These are phyloP conservation scores for apple (Malus domestica) DNA, from an alignment of 306 rosid genomes.

Conservation along the genomic window DNA sequence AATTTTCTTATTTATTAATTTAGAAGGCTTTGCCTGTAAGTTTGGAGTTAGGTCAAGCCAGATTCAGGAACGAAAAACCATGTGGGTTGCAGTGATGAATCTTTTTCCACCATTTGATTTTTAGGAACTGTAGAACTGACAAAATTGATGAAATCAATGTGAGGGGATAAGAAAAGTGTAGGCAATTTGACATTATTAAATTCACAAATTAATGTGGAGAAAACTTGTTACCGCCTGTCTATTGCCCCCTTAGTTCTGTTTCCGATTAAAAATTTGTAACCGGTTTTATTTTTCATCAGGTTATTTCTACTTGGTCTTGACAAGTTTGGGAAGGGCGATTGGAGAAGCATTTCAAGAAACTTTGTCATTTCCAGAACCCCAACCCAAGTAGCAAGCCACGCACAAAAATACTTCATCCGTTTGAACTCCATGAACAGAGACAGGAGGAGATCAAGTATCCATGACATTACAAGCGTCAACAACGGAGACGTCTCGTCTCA, in stretches of 20 bases:
- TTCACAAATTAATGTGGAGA: neutral
- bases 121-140: neutral
- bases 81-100: neutral
- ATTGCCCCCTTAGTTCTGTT: neutral
- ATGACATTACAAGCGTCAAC: conserved; percentile 86
- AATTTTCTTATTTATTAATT: neutral
- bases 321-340: conserved; percentile 97
- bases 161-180: neutral
- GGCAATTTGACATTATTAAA: neutral
- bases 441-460: conserved; percentile 93
- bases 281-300: conserved; percentile 33
- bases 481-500: conserved; percentile 55
- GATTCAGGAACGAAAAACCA: neutral
- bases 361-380: conserved; percentile 94
- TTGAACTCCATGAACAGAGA: conserved; percentile 93
- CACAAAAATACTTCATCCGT: conserved; percentile 91
- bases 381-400: conserved; percentile 97
- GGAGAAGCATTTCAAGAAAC: conserved; percentile 99
- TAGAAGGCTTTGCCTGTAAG: neutral
- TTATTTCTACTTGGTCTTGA: conserved; percentile 91
- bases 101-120: neutral
- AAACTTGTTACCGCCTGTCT: neutral
- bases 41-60: neutral
- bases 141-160: neutral
- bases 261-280: neutral